A percentile compares a stretch with the other conserved stretches of the same genome.
phyloP scores from a whole-genome alignment of 306 rosid genomes.

The Castanea crenata region DNA sequence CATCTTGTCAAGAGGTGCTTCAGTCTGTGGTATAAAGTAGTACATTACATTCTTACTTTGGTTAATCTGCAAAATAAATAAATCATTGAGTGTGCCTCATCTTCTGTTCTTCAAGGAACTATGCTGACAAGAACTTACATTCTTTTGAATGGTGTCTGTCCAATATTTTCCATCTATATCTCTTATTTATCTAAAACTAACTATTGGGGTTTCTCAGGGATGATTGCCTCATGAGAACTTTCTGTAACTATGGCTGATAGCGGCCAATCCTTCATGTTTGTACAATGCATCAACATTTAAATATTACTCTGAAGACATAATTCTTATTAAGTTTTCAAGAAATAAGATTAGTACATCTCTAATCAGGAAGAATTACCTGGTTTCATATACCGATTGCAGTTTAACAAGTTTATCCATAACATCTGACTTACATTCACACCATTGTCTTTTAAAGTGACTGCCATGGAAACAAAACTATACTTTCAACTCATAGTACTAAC shows the following conservation, averaged over 20 bases:
- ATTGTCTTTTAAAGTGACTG: background rate
- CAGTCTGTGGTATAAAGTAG: background rate
- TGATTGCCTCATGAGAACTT: background rate
- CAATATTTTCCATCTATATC: background rate
- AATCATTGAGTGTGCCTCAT: background rate
- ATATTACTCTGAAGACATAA: background rate
- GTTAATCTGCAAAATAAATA: background rate
- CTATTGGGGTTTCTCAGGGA: background rate
- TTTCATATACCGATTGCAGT: background rate
- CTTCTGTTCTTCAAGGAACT: background rate
- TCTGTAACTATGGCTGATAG: background rate
- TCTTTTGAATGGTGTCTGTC: background rate
- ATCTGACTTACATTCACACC: background rate
- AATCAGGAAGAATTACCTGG: too few relatives aligned
- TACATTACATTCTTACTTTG: background rate
- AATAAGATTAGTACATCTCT: background rate
- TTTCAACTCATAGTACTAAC: background rate
- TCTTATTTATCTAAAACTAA: background rate
- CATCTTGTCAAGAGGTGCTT: background rate
- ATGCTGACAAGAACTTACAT: background rate
- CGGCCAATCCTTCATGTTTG: background rate
- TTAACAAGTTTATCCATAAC: background rate
- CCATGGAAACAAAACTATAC: background rate
- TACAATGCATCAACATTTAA: background rate
- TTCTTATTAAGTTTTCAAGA: background rate